Base-by-base conservation (phyloP, 2,329 filamentous ascomycete species). In the Zymoseptoria tritici region DNA sequence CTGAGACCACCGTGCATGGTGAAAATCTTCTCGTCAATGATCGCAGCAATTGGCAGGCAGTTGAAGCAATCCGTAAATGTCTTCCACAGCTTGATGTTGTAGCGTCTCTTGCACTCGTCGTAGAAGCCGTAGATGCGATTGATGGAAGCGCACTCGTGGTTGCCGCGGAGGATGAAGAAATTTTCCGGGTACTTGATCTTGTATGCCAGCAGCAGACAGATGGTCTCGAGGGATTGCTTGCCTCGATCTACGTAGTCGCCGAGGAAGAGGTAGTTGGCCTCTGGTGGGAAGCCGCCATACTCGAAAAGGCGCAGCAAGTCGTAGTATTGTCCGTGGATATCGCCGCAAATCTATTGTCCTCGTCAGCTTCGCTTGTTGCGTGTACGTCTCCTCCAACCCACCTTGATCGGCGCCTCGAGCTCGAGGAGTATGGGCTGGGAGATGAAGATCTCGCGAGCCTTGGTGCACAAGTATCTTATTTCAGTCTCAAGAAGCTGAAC, bases 121-220 rank as follows among this genome's bases (percentile, higher is more conserved):
- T 99, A 99, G 82, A 99, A 99, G 62, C 94, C 94, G 77, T 99
- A 99, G 78, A 97, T 96, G 74, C 94, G 91, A 81, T 96, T 99
- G 82, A 99, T 96, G 57, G 90, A 96, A 61, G 94, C 94, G 79
- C 94, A 97, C 79, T 99, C 94, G 82, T 99, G 94, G 82, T 99
- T 99, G 65, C 94, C 94, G 68, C 94, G 91, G 61, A 99, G 85
- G 68, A 99, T 89, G 82, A 99, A 99, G 81, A 99, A 97, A 82
- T 99, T 99, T 80, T 99, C 94, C 54, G 94, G 94, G 76, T 96
- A 97, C 81, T 97, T 97, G 85, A 99, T 96, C 85, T 99, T 99
- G 85, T 97, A 99, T 64, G 91, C 91, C 56, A 99, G 85, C 59
- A 99, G 84, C 65, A 99, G 83, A 80, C 91, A 96, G 78, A 99